Conservation (phyloP, 805 yeast species). For the Candida nitratophila region DNA sequence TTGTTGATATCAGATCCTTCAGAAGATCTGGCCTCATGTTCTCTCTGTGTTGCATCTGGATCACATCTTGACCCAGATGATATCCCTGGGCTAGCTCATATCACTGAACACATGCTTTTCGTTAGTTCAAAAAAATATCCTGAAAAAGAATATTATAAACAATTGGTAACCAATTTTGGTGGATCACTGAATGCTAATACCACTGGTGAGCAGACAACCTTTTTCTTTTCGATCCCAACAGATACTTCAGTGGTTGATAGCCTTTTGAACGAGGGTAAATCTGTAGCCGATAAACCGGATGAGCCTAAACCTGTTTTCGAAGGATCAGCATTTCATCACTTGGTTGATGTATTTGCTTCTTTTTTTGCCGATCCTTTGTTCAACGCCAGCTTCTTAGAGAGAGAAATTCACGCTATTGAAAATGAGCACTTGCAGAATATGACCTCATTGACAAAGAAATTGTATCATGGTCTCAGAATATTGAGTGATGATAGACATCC, state of each 20-base stretch:
- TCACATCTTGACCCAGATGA: constrained; percentile 69
- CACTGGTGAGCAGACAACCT: constrained; percentile 59
- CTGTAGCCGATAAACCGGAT: constrained; percentile 9
- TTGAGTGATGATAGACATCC: constrained; percentile 42
- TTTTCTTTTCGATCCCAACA: constrained; percentile 54
- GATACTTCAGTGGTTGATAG: constrained; percentile 14
- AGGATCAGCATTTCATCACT: constrained; percentile 34
- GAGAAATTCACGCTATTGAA: constrained; percentile 55
- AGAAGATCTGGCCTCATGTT: constrained; percentile 56
- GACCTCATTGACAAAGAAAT: constrained; percentile 33
- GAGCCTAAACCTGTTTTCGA: not conserved
- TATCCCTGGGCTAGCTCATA: constrained; percentile 80
- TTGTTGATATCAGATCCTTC: constrained; percentile 73
- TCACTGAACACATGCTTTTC: constrained; percentile 71
- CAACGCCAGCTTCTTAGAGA: constrained; percentile 29
- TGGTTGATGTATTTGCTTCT: constrained; percentile 43
- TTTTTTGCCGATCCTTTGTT: constrained; percentile 48
- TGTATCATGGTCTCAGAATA: constrained; percentile 53
- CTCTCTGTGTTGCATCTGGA: constrained; percentile 74
- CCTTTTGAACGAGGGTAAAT: constrained; percentile 7
- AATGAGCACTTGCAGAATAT: constrained; percentile 61
- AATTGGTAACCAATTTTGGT: constrained; percentile 36
- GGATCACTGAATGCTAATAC: constrained; percentile 66
- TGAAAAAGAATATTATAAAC: constrained; percentile 36
- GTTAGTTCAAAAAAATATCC: constrained; percentile 53